phyloP scores from a whole-genome alignment of 768 basidiomycete genomes.

The Candolleomyces aberdarensis region DNA sequence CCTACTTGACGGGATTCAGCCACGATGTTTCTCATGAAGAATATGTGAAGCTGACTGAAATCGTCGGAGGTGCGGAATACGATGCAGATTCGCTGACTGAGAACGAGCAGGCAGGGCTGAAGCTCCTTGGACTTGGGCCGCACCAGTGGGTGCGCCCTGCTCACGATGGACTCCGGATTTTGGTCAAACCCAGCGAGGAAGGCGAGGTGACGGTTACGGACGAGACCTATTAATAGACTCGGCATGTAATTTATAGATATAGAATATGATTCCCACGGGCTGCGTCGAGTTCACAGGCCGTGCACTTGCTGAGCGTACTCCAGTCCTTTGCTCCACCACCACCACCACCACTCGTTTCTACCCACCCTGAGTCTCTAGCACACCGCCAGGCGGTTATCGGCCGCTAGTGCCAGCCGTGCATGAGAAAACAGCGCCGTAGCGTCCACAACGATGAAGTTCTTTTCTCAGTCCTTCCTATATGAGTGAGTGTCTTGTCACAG shows the following conservation, averaged over 20 bases:
- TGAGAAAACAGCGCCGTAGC: not conserved
- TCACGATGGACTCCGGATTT: conserved; percentile 68
- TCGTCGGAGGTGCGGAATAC: conserved; percentile 34
- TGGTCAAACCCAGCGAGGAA: conserved; percentile 35
- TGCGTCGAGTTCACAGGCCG: not conserved
- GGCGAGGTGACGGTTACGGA: conserved; percentile 27
- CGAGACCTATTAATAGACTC: conserved; percentile 41
- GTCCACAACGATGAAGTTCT: conserved; percentile 46
- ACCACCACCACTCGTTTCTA: not conserved
- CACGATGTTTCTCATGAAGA: conserved; percentile 81
- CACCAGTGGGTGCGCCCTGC: conserved; percentile 66
- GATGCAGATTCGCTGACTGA: conserved; percentile 26
- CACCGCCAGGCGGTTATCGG: not conserved
- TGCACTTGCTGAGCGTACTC: too few species aligned
- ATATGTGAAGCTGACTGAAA: conserved; percentile 62
- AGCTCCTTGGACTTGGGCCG: conserved; percentile 45
- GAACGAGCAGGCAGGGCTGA: conserved; percentile 40
- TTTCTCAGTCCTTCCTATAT: conserved; percentile 52
- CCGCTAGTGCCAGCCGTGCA: not conserved
- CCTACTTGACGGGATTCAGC: conserved; percentile 72
- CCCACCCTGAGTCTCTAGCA: conserved; percentile 1
- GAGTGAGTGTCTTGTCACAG: conserved; percentile 36
- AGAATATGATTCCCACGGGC: not conserved
- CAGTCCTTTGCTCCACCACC: not conserved
- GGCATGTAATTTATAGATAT: not conserved